Conservation (phyloP, 768 basidiomycete genomes). For the Lentinula detonsa region DNA sequence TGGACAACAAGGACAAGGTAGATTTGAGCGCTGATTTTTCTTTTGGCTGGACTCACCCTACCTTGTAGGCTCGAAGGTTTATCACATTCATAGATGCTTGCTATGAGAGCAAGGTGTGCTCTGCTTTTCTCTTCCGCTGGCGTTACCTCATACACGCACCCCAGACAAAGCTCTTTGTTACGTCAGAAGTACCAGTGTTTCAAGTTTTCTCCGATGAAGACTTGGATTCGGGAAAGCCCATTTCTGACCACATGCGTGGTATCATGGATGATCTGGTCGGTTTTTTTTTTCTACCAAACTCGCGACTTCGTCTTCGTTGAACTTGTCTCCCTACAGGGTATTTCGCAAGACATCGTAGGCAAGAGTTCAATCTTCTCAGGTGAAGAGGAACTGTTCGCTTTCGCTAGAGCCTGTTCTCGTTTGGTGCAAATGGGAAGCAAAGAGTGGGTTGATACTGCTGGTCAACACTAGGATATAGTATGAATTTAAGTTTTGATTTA, state of each 20-base stretch:
- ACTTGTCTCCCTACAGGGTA: slow-evolving; percentile 44
- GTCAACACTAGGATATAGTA: slow-evolving; percentile 13
- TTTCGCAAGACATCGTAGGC: slow-evolving; percentile 71
- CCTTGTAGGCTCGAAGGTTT: slow-evolving; percentile 75
- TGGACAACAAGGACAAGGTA: slow-evolving; percentile 84
- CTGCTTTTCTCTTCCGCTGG: not conserved
- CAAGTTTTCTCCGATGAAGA: slow-evolving; percentile 82
- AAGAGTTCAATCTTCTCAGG: slow-evolving; percentile 89
- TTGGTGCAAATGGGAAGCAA: slow-evolving; percentile 87
- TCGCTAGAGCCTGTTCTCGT: slow-evolving; percentile 87
- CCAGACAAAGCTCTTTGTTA: slow-evolving; percentile 85
- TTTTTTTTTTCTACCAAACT: slow-evolving; percentile 12
- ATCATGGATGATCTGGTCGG: slow-evolving; percentile 94
- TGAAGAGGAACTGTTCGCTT: slow-evolving; percentile 96
- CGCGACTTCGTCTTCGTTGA: not conserved
- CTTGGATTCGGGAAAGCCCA: slow-evolving; percentile 27
- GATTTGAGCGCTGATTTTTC: slow-evolving; percentile 3
- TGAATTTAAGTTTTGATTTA: too few relatives aligned
- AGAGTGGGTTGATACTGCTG: slow-evolving; percentile 67
- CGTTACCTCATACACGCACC: not conserved
- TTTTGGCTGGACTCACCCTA: not conserved
- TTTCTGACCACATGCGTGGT: slow-evolving; percentile 83
- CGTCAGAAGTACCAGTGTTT: slow-evolving; percentile 89
- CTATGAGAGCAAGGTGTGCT: slow-evolving; percentile 78
- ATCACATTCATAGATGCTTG: slow-evolving; percentile 98